These are phyloP conservation scores for Tetrapyrgos nigripes DNA, from an alignment of 1,284 basidiomycete species.

Conservation along the genomic window DNA sequence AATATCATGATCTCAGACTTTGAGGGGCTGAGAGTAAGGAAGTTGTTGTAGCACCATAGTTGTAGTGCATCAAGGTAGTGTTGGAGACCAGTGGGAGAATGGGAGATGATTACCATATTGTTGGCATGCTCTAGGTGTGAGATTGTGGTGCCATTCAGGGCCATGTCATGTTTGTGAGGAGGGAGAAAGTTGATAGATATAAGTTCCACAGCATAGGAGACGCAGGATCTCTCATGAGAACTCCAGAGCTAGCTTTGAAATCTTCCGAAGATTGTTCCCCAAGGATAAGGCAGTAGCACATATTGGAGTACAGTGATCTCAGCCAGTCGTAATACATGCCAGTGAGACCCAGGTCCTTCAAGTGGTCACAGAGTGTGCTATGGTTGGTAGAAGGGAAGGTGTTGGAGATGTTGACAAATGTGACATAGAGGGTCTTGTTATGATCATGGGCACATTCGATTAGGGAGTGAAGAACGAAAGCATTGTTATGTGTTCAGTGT, in stretches of 20 bases:
- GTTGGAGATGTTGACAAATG: constrained; percentile 20
- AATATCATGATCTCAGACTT: not conserved
- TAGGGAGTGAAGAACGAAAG: not conserved
- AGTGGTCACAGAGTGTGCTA: constrained; percentile 1
- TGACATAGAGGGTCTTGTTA: constrained; percentile 13
- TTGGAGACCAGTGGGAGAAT: too few species aligned
- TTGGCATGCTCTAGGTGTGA: too few species aligned
- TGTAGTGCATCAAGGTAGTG: not conserved
- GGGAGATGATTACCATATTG: too few species aligned
- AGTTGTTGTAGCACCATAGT: not conserved
- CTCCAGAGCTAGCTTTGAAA: not conserved
- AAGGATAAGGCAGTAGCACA: not conserved
- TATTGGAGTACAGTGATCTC: not conserved
- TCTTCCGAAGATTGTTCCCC: not conserved
- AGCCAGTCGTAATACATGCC: constrained; percentile 12
- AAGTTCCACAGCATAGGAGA: too few species aligned
- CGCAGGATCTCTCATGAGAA: not conserved
- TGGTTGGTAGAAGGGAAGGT: constrained; percentile 23
- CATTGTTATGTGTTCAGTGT: constrained; percentile 1
- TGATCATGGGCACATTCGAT: constrained; percentile 14
- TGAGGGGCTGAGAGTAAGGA: not conserved
- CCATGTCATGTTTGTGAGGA: too few species aligned
- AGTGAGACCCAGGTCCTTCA: constrained; percentile 4
- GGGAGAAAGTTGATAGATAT: too few species aligned
- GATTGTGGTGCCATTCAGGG: too few species aligned